These are phyloP conservation scores for Penicillium rolfsii DNA, from an alignment of 2,329 filamentous ascomycete species.

Conservation along the genomic window DNA sequence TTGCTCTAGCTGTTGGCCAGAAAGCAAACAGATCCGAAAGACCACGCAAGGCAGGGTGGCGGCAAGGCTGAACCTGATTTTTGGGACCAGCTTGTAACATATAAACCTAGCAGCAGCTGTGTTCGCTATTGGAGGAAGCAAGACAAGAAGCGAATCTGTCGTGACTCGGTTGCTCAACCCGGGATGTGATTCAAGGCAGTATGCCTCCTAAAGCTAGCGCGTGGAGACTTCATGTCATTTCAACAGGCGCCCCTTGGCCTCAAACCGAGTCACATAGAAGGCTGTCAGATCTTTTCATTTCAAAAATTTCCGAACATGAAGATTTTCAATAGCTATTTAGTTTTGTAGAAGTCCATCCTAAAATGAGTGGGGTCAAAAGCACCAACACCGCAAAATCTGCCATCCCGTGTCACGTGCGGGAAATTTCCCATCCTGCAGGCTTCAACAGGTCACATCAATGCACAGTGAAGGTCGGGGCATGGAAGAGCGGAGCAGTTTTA, in stretches of 20 bases:
- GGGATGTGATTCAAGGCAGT: not conserved
- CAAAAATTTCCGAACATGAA: not conserved
- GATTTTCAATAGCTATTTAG: not conserved
- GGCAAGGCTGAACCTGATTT: not conserved
- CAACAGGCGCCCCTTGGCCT: not conserved
- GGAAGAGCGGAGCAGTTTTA: slow-evolving; percentile 18
- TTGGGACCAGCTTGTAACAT: not conserved
- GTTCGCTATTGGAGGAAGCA: not conserved
- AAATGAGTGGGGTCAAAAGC: not conserved
- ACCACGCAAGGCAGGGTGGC: not conserved
- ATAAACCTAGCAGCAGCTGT: not conserved
- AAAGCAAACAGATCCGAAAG: not conserved
- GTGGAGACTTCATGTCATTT: not conserved
- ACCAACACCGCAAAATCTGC: not conserved
- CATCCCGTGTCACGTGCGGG: not conserved
- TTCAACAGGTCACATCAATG: not conserved
- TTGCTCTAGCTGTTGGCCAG: not conserved
- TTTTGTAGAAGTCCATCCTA: not conserved
- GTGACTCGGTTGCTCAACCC: not conserved
- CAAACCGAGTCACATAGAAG: not conserved
- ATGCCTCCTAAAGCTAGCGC: not conserved
- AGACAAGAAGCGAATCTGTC: not conserved
- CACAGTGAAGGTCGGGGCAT: slow-evolving; percentile 7
- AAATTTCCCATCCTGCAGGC: not conserved
- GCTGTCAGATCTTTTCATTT: not conserved